A percentile compares a stretch with the other conserved stretches of the same genome.
phyloP scores from a whole-genome alignment of 352 stramenopile genomes.

The Pythium volutum region DNA sequence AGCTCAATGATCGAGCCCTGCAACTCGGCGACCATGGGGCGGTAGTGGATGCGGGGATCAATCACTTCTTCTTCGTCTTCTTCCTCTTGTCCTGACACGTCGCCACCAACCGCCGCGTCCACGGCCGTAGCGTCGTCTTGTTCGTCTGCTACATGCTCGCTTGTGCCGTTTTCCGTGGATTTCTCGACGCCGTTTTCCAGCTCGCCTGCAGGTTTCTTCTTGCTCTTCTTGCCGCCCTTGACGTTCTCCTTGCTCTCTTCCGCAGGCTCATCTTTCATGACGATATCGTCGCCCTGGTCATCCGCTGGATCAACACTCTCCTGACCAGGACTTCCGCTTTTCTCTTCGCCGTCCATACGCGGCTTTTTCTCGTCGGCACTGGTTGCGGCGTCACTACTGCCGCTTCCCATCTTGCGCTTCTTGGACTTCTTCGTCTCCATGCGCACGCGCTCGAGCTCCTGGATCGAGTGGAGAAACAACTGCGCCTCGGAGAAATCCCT shows the following conservation, averaged over 20 bases:
- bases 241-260: not conserved
- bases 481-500: conserved; percentile 85
- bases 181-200: conserved; percentile 1
- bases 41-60: conserved; percentile 83
- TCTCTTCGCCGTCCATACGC: conserved; percentile 14
- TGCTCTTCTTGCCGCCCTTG: not conserved
- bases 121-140: conserved; percentile 1
- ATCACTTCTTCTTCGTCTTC: conserved; percentile 71
- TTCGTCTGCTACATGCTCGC: conserved; percentile 2
- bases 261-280: conserved; percentile 12
- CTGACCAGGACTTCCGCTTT: not conserved
- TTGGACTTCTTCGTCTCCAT: conserved; percentile 67
- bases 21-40: conserved; percentile 78
- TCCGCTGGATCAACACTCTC: conserved; percentile 2
- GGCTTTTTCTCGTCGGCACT: conserved; percentile 25
- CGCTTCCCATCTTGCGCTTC: conserved; percentile 30
- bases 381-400: too few species aligned
- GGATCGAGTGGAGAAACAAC: conserved; percentile 80
- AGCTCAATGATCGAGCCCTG: conserved; percentile 75
- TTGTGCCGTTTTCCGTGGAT: conserved; percentile 23
- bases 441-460: conserved; percentile 68
- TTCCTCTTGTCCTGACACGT: conserved; percentile 24
- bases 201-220: conserved; percentile 2
- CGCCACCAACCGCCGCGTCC: conserved; percentile 13
- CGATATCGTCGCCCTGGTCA: conserved; percentile 2